Evolutionary conservation across 345 rosid genomes (phyloP).

Genomic region (Atalantia buxifolia): DNA sequence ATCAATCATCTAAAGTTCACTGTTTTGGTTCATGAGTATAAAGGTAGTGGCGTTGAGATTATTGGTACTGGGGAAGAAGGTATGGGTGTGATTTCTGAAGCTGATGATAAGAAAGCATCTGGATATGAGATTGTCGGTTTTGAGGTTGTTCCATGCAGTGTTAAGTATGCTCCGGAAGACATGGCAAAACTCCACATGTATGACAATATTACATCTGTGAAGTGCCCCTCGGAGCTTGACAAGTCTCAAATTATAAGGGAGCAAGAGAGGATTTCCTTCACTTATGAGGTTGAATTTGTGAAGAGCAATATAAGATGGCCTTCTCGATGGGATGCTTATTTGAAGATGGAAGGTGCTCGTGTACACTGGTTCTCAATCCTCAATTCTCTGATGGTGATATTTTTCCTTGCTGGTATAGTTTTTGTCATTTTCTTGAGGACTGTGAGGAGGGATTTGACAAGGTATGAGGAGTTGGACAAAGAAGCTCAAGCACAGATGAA

Average conservation of each 20-base stretch:
- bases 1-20: constrained; percentile 77
- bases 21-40: constrained; percentile 74
- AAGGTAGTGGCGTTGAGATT: constrained; percentile 67
- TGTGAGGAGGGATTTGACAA: constrained; percentile 79
- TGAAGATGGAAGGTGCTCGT: constrained; percentile 88
- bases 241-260: constrained; percentile 79
- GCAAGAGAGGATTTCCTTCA: constrained; percentile 65
- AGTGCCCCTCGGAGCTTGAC: constrained; percentile 69
- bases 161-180: constrained; percentile 49
- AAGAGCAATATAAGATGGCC: constrained; percentile 77
- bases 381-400: constrained; percentile 74
- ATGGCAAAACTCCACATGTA: constrained; percentile 65
- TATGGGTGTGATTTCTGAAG: constrained; percentile 70
- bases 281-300: constrained; percentile 78
- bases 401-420: constrained; percentile 74
- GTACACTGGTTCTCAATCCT: constrained; percentile 86
- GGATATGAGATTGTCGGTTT: constrained; percentile 86
- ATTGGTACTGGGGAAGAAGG: constrained; percentile 91
- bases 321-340: constrained; percentile 86
- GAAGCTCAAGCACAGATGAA: constrained; percentile 89
- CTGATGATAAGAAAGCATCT: constrained; percentile 60
- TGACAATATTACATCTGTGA: constrained; percentile 51
- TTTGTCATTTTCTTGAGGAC: constrained; percentile 81
- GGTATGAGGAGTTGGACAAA: constrained; percentile 78
- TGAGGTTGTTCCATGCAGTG: constrained; percentile 81